A percentile compares a stretch with the other conserved stretches of the same genome.
Conservation (phyloP, 495 filamentous ascomycete genomes). For the Annulohypoxylon moriforme region DNA sequence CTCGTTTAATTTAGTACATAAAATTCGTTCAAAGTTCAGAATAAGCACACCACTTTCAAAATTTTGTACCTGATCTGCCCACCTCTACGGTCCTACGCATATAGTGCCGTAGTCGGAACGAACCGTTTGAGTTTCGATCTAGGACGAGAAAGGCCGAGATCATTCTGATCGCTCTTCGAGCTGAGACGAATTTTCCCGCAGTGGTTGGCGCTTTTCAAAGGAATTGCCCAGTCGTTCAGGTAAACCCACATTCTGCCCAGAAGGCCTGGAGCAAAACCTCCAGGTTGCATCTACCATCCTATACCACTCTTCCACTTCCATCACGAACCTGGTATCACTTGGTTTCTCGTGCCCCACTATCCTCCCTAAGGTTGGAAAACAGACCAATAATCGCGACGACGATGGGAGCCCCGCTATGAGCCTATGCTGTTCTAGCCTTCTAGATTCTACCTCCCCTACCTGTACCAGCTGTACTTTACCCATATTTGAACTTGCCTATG, state of each 20-base stretch:
- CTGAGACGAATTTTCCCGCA: conserved; percentile 5
- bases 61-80: conserved; percentile 23
- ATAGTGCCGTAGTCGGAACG: conserved; percentile 17
- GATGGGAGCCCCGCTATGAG: conserved; percentile 41
- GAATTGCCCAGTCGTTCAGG: conserved; percentile 24
- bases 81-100: background rate
- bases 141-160: conserved; percentile 33
- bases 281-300: conserved; percentile 37
- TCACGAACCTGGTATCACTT: conserved; percentile 34
- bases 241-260: conserved; percentile 34
- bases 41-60: conserved; percentile 6
- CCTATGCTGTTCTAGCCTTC: conserved; percentile 38
- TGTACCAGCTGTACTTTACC: conserved; percentile 3
- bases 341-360: conserved; percentile 35
- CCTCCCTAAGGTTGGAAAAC: conserved; percentile 27
- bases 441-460: conserved; percentile 36
- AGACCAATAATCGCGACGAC: conserved; percentile 37
- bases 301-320: conserved; percentile 9
- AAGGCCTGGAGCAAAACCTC: conserved; percentile 45
- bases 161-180: background rate
- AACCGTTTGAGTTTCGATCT: conserved; percentile 22
- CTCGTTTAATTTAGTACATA: conserved; percentile 26
- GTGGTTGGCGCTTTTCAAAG: conserved; percentile 10
- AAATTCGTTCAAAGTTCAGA: conserved; percentile 5
- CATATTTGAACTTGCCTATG: conserved; percentile 45